Percentiles rank a stretch among this genome's conserved stretches.
Evolutionary conservation across 2,329 filamentous ascomycete genomes (phyloP).

Genomic region (Aureobasidium melanogenum): DNA sequence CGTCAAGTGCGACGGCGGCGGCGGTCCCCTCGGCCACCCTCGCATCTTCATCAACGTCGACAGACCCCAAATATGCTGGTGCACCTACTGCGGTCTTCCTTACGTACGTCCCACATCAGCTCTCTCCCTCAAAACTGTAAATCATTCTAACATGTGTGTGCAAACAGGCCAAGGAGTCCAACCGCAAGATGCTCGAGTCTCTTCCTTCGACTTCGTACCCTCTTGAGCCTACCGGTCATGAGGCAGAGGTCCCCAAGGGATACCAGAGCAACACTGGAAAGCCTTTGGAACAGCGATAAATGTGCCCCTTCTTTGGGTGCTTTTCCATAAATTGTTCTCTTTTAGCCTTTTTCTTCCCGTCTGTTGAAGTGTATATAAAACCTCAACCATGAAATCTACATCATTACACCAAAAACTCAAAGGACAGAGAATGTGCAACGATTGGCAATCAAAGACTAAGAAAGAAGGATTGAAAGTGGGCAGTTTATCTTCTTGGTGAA

Average conservation of each 20-base stretch:
- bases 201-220: constrained; percentile 69
- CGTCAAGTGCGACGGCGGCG: constrained; percentile 86
- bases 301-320: not conserved
- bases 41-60: constrained; percentile 96
- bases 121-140: not conserved
- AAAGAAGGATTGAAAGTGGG: no score
- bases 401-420: no score
- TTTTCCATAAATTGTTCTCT: not conserved
- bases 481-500: no score
- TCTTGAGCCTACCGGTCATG: constrained; percentile 52
- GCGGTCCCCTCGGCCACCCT: constrained; percentile 82
- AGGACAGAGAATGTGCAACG: no score
- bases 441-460: no score
- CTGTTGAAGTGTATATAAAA: constrained; percentile 5
- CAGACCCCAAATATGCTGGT: constrained; percentile 85
- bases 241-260: constrained; percentile 48
- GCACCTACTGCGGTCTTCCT: constrained; percentile 87
- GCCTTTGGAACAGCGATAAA: constrained; percentile 52
- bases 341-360: not conserved
- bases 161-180: constrained; percentile 74
- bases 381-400: not conserved
- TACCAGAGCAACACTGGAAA: constrained; percentile 49
- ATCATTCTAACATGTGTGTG: no score
- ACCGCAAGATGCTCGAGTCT: constrained; percentile 76
- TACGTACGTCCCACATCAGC: constrained; percentile 55